Conservation (phyloP, 306 rosid species). For the Begonia fuchsioides region DNA sequence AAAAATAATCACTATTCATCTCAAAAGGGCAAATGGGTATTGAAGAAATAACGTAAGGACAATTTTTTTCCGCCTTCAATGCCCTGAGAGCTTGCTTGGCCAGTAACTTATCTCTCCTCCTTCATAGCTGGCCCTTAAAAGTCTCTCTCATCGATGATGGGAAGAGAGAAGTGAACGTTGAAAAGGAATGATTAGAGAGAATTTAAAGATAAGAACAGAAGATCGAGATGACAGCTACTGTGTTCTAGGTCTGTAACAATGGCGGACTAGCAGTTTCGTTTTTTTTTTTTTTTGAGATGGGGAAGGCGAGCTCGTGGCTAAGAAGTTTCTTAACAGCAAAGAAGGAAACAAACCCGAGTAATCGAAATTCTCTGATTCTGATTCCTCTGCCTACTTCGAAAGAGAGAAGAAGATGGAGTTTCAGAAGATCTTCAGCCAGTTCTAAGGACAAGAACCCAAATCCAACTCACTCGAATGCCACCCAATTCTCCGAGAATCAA, state of each 20-base stretch:
- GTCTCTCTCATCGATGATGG: too few relatives aligned
- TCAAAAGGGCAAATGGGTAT: not conserved
- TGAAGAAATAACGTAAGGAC: too few relatives aligned
- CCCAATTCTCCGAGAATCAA: slow-evolving; percentile 11
- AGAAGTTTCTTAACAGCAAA: slow-evolving; percentile 57
- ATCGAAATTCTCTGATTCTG: slow-evolving; percentile 22
- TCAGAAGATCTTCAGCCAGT: slow-evolving; percentile 67
- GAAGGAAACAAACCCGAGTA: slow-evolving; percentile 26
- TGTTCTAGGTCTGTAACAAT: slow-evolving; percentile 13
- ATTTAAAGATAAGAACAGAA: slow-evolving; percentile 1
- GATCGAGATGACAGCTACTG: slow-evolving; percentile 17
- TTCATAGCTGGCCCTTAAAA: too few relatives aligned
- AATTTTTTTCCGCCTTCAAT: too few relatives aligned
- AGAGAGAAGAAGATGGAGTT: slow-evolving; percentile 86
- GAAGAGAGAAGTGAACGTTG: too few relatives aligned
- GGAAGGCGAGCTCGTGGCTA: slow-evolving; percentile 78
- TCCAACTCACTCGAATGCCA: slow-evolving; percentile 16
- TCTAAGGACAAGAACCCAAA: slow-evolving; percentile 1
- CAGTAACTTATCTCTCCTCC: not conserved
- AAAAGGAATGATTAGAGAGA: not conserved
- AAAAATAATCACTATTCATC: too few relatives aligned
- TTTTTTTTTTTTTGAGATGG: slow-evolving; percentile 40
- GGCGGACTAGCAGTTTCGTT: slow-evolving; percentile 3
- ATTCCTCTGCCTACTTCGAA: slow-evolving; percentile 31
- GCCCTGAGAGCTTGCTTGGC: too few relatives aligned